A percentile compares a stretch with the other conserved stretches of the same genome.
Evolutionary conservation across 768 basidiomycete genomes (phyloP).

Genomic region (Tricholoma sp.): DNA sequence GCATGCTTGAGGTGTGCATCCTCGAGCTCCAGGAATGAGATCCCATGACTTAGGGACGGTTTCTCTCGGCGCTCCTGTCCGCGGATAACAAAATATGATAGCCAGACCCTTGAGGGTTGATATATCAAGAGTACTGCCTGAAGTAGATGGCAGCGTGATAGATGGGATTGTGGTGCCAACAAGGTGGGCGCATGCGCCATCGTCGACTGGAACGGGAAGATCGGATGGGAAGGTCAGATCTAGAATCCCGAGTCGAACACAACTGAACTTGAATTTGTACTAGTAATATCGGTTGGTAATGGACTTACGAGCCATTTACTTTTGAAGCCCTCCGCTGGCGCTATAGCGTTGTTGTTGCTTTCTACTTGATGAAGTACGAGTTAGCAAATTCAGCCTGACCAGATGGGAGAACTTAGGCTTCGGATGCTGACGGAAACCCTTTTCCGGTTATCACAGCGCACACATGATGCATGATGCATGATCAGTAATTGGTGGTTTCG

Average conservation of each 20-base stretch:
- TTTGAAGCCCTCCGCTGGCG: too few species aligned
- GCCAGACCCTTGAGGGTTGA: constrained; percentile 13
- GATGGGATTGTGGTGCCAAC: constrained; percentile 10
- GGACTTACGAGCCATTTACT: not conserved
- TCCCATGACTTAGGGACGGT: constrained; percentile 15
- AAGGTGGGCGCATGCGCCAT: constrained; percentile 17
- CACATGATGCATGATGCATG: too few species aligned
- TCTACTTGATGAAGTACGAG: not conserved
- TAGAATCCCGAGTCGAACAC: not conserved
- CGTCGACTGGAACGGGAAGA: constrained; percentile 16
- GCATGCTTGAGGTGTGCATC: constrained; percentile 19
- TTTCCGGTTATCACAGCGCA: too few species aligned
- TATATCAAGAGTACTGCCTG: constrained; percentile 11
- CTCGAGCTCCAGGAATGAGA: constrained; percentile 18
- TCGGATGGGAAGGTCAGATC: constrained; percentile 10
- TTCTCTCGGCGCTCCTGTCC: constrained; percentile 14
- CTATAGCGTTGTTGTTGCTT: too few species aligned
- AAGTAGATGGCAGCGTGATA: constrained; percentile 13
- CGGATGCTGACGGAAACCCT: too few species aligned
- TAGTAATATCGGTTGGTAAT: not conserved
- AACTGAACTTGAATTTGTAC: not conserved
- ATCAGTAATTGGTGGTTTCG: too few species aligned
- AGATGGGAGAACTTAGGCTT: too few species aligned
- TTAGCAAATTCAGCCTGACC: too few species aligned
- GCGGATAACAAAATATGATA: constrained; percentile 18